Percentiles rank a stretch among this genome's conserved stretches.
These are phyloP conservation scores for Combretum micranthum DNA, from an alignment of 345 rosid species.

Conservation along the genomic window DNA sequence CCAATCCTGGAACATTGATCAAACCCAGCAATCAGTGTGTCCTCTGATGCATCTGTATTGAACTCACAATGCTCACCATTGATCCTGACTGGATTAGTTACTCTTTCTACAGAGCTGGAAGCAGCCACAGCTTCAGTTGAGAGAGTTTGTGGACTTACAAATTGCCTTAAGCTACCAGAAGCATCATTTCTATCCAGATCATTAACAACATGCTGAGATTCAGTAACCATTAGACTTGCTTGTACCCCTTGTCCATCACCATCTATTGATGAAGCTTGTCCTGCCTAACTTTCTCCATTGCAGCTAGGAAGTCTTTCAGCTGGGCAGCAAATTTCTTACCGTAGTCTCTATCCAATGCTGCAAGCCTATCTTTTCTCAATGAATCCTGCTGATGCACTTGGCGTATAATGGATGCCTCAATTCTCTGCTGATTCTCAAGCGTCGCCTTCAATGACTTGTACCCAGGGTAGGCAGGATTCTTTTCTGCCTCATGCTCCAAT, in stretches of 20 bases:
- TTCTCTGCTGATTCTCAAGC: slow-evolving; percentile 33
- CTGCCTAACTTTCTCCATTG: slow-evolving; percentile 34
- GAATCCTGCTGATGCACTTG: slow-evolving; percentile 27
- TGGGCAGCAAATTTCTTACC: slow-evolving; percentile 23
- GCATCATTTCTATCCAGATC: slow-evolving; percentile 3
- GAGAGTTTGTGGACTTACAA: neutral
- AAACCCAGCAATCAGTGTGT: neutral
- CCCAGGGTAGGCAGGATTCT: slow-evolving; percentile 25
- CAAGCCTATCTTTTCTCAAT: slow-evolving; percentile 35
- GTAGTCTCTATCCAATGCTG: slow-evolving; percentile 39
- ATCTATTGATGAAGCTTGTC: slow-evolving; percentile 37
- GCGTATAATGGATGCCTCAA: slow-evolving; percentile 44
- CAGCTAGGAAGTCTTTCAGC: slow-evolving; percentile 31
- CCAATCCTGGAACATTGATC: slow-evolving; percentile 6
- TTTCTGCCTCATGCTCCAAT: slow-evolving; percentile 39
- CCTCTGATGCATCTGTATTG: neutral
- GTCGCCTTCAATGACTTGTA: slow-evolving; percentile 36
- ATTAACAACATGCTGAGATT: slow-evolving; percentile 11
- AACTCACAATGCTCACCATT: slow-evolving; percentile 3
- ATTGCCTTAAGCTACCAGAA: neutral
- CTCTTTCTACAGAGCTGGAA: slow-evolving; percentile 7
- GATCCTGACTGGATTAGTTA: slow-evolving; percentile 6
- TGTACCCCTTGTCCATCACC: slow-evolving; percentile 43
- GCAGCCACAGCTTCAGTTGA: slow-evolving; percentile 6
- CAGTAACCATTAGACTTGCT: slow-evolving; percentile 21